A percentile compares a stretch with the other conserved stretches of the same genome.
Evolutionary conservation across 2,329 filamentous ascomycete genomes (phyloP).

Genomic region (Fusarium coicis): DNA sequence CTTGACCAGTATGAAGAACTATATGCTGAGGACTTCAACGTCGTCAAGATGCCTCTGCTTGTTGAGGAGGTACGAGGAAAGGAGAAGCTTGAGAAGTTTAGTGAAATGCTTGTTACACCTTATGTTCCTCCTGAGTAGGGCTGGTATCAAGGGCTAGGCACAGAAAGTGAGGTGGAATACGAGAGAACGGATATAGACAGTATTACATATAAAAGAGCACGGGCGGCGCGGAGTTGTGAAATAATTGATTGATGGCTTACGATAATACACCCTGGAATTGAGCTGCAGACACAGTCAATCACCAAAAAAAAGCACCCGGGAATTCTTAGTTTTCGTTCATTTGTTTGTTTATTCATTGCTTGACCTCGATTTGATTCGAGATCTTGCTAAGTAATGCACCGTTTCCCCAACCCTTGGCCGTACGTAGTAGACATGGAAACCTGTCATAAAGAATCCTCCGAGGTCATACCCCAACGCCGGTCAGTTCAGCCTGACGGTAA

Average conservation of each 20-base stretch:
- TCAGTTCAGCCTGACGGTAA: slow-evolving; percentile 29
- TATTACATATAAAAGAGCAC: slow-evolving; percentile 20
- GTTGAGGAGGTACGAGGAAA: slow-evolving; percentile 96
- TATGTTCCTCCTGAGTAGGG: slow-evolving; percentile 72
- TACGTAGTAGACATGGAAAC: slow-evolving; percentile 21
- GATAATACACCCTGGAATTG: slow-evolving; percentile 20
- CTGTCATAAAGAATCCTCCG: neutral
- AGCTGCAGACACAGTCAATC: slow-evolving; percentile 15
- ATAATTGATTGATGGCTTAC: slow-evolving; percentile 24
- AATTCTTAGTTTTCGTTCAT: slow-evolving; percentile 2
- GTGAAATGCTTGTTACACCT: slow-evolving; percentile 82
- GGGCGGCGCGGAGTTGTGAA: slow-evolving; percentile 28
- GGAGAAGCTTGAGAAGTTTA: slow-evolving; percentile 91
- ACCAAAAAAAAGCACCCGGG: slow-evolving; percentile 31
- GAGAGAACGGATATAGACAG: slow-evolving; percentile 5
- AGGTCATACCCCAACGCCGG: slow-evolving; percentile 29
- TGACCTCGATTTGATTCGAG: slow-evolving; percentile 17
- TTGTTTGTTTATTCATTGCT: slow-evolving; percentile 31
- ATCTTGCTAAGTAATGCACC: slow-evolving; percentile 9
- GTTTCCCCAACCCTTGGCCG: neutral
- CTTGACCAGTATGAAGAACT: slow-evolving; percentile 98
- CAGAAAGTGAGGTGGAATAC: slow-evolving; percentile 4
- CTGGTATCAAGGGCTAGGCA: neutral
- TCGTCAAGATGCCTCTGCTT: slow-evolving; percentile 96
- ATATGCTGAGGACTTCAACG: slow-evolving; percentile 95